These are phyloP conservation scores for Arthrinium puccinioides DNA, from an alignment of 2,329 filamentous ascomycete genomes.

Conservation along the genomic window DNA sequence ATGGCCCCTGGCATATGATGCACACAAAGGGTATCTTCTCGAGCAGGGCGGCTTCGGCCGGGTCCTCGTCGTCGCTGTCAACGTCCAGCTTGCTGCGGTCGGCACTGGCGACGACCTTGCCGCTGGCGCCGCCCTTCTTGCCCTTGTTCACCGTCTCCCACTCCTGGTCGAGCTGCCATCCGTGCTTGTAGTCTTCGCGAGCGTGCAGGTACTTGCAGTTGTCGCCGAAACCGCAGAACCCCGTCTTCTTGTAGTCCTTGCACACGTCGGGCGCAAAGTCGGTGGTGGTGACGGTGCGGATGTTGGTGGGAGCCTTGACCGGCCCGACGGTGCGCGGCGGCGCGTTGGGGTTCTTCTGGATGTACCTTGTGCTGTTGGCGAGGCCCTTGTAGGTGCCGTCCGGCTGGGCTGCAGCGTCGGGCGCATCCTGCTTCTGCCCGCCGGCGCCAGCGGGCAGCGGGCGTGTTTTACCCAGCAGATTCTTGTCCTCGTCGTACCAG, in stretches of 20 bases:
- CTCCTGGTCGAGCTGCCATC: constrained; percentile 90
- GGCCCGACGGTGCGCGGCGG: constrained; percentile 68
- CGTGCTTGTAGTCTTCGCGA: constrained; percentile 75
- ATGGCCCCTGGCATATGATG: constrained; percentile 74
- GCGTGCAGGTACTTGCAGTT: constrained; percentile 76
- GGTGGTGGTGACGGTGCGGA: constrained; percentile 81
- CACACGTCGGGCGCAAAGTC: constrained; percentile 92
- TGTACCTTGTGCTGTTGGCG: constrained; percentile 65
- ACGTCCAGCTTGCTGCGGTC: constrained; percentile 33
- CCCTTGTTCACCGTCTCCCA: constrained; percentile 83
- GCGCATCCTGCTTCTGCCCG: background rate
- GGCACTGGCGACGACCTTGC: constrained; percentile 55
- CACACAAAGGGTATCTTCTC: constrained; percentile 86
- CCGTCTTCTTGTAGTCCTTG: constrained; percentile 85
- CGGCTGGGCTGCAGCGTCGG: constrained; percentile 13
- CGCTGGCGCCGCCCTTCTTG: constrained; percentile 52
- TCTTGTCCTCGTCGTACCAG: constrained; percentile 78
- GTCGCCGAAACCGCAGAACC: constrained; percentile 65
- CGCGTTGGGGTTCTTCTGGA: constrained; percentile 74
- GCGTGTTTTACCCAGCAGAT: constrained; percentile 51
- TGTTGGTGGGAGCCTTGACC: constrained; percentile 80
- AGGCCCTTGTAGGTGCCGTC: constrained; percentile 73
- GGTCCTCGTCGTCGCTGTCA: constrained; percentile 40
- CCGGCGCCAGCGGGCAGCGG: constrained; percentile 21
- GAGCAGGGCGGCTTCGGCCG: constrained; percentile 62